phyloP scores from a whole-genome alignment of 2,329 filamentous ascomycete genomes.

The Penicillium sp. region DNA sequence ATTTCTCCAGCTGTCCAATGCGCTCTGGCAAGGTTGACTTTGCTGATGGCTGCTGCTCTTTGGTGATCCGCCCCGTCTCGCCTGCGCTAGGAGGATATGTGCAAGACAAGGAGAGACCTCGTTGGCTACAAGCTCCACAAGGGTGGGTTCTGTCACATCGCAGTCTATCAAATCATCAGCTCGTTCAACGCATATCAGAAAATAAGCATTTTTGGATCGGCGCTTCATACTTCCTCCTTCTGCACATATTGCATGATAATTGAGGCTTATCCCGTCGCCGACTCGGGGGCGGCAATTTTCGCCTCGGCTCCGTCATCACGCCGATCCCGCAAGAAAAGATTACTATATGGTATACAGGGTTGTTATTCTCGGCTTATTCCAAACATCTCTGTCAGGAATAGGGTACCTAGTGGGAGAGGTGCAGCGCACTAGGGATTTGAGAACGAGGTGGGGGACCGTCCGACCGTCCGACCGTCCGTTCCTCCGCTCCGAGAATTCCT shows the following conservation, averaged over 20 bases:
- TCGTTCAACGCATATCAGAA: too few relatives aligned
- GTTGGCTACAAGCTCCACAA: constrained; percentile 58
- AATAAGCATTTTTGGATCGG: background rate
- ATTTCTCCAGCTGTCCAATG: constrained; percentile 56
- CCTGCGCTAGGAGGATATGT: constrained; percentile 1
- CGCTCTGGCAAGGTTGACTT: constrained; percentile 59
- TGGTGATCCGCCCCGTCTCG: background rate
- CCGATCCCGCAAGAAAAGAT: background rate
- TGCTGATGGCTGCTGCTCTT: background rate
- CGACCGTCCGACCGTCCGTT: constrained; percentile 6
- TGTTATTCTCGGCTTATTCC: background rate
- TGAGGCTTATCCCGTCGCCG: constrained; percentile 31
- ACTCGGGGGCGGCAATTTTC: constrained; percentile 9
- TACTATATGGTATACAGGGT: background rate
- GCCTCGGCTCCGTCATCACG: constrained; percentile 1
- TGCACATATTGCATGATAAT: constrained; percentile 33
- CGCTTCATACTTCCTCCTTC: constrained; percentile 30
- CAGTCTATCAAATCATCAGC: constrained; percentile 35
- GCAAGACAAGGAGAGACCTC: constrained; percentile 58
- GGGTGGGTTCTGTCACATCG: constrained; percentile 59
- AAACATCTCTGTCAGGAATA: background rate
- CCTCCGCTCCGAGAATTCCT: constrained; percentile 3
- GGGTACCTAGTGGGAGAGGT: background rate
- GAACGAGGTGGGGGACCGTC: background rate
- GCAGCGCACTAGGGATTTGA: background rate